A percentile compares a stretch with the other conserved stretches of the same genome.
Conservation (phyloP, 2,329 filamentous ascomycete species). For the Penicillium vulpinum region DNA sequence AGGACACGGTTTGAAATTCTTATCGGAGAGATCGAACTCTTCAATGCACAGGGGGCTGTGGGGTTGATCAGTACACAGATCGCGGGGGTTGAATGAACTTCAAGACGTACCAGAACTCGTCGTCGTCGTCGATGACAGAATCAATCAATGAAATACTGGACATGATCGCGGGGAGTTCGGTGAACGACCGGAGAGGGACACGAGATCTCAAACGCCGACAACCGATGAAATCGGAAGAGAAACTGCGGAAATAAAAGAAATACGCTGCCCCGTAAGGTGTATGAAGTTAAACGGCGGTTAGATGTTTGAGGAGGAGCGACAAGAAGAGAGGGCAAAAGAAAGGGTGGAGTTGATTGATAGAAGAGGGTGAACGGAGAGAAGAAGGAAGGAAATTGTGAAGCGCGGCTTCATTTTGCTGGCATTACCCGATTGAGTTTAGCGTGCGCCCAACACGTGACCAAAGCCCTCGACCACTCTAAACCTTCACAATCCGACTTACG, state of each 20-base stretch:
- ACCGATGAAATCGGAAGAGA: constrained; percentile 17
- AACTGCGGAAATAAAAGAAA: constrained; percentile 15
- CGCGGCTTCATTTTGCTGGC: constrained; percentile 33
- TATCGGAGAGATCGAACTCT: constrained; percentile 96
- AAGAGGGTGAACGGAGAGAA: constrained; percentile 26
- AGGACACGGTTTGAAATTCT: constrained; percentile 94
- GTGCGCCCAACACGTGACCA: constrained; percentile 26
- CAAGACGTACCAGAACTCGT: constrained; percentile 48
- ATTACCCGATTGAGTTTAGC: constrained; percentile 26
- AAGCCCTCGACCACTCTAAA: constrained; percentile 30
- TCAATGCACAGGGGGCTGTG: constrained; percentile 93
- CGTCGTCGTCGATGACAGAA: constrained; percentile 52
- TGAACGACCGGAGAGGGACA: constrained; percentile 27
- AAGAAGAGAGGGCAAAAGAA: constrained; percentile 3
- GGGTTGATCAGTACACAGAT: constrained; percentile 24
- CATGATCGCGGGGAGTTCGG: constrained; percentile 37
- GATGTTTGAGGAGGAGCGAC: constrained; percentile 15
- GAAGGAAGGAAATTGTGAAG: constrained; percentile 29
- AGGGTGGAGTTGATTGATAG: constrained; percentile 20
- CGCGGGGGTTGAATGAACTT: background rate
- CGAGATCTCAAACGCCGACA: constrained; percentile 28
- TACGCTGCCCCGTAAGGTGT: constrained; percentile 19
- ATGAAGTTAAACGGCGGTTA: constrained; percentile 26
- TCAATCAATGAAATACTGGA: constrained; percentile 48
- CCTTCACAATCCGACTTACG: constrained; percentile 27